phyloP scores from a whole-genome alignment of 2,329 filamentous ascomycete species.

The Microsporum audouinii region DNA sequence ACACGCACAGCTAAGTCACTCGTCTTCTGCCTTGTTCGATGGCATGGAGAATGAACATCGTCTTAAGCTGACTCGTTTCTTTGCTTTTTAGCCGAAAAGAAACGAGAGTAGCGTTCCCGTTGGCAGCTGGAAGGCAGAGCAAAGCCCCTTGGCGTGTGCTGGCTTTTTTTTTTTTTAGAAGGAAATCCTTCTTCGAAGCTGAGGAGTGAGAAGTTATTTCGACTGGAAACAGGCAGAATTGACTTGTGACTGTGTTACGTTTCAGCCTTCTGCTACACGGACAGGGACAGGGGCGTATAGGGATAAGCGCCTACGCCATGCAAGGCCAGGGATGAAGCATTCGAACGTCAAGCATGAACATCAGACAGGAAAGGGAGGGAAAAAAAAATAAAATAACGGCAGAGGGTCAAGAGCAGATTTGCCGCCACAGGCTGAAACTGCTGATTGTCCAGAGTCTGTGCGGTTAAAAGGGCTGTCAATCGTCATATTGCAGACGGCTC shows the following conservation, averaged over 20 bases:
- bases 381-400: neutral
- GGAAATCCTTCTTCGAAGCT: neutral
- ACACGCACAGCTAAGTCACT: neutral
- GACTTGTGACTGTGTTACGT: neutral
- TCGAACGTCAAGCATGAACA: neutral
- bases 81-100: slow-evolving; percentile 1
- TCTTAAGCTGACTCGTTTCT: neutral
- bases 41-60: neutral
- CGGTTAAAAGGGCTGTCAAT: neutral
- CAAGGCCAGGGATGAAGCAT: neutral
- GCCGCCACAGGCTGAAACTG: neutral
- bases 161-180: neutral
- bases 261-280: neutral
- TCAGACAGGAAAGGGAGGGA: neutral
- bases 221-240: neutral
- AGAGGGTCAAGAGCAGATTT: neutral
- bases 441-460: neutral
- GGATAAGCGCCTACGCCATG: neutral
- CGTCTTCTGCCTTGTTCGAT: neutral
- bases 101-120: neutral
- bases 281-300: neutral
- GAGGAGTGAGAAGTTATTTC: neutral
- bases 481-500: neutral
- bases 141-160: neutral
- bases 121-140: neutral